A percentile compares a stretch with the other conserved stretches of the same genome.
Conservation (phyloP, 495 filamentous ascomycete species). For the Thozetella sp. region DNA sequence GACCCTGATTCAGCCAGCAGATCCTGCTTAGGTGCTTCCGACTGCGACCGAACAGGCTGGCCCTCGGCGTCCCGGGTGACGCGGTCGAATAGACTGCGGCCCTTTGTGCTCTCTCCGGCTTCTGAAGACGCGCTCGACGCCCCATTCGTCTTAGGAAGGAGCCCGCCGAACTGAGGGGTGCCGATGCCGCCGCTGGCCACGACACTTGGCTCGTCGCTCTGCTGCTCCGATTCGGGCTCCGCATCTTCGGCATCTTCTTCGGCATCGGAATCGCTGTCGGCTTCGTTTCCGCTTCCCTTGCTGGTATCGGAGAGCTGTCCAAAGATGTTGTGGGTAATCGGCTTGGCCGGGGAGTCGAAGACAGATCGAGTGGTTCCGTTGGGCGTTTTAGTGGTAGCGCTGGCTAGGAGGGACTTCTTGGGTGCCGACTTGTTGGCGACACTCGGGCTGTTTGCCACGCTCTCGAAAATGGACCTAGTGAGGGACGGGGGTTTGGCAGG, state of each 20-base stretch:
- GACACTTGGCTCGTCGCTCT: constrained; percentile 29
- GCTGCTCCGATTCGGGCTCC: constrained; percentile 40
- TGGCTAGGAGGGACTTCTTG: constrained; percentile 29
- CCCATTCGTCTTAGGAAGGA: constrained; percentile 19
- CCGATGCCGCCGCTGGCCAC: constrained; percentile 31
- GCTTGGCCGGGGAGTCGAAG: constrained; percentile 21
- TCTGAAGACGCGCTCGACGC: constrained; percentile 30
- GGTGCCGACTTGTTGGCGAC: constrained; percentile 18
- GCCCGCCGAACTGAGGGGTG: constrained; percentile 29
- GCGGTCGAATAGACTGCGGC: constrained; percentile 62
- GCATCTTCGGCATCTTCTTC: constrained; percentile 35
- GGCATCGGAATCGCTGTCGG: constrained; percentile 41
- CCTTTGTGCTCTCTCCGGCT: constrained; percentile 31
- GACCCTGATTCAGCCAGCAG: constrained; percentile 23
- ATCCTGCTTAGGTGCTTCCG: constrained; percentile 15
- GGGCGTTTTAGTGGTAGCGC: constrained; percentile 8
- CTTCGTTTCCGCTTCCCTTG: constrained; percentile 45
- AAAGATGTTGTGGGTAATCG: constrained; percentile 55
- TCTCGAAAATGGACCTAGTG: constrained; percentile 47
- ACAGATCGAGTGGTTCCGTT: constrained; percentile 22
- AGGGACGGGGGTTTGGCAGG: constrained; percentile 41
- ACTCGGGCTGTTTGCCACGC: constrained; percentile 36
- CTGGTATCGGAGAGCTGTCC: constrained; percentile 60
- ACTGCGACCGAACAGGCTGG: constrained; percentile 42
- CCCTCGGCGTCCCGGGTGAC: constrained; percentile 49